phyloP scores from a whole-genome alignment of 768 basidiomycete genomes.

The Pleurotus djamor region DNA sequence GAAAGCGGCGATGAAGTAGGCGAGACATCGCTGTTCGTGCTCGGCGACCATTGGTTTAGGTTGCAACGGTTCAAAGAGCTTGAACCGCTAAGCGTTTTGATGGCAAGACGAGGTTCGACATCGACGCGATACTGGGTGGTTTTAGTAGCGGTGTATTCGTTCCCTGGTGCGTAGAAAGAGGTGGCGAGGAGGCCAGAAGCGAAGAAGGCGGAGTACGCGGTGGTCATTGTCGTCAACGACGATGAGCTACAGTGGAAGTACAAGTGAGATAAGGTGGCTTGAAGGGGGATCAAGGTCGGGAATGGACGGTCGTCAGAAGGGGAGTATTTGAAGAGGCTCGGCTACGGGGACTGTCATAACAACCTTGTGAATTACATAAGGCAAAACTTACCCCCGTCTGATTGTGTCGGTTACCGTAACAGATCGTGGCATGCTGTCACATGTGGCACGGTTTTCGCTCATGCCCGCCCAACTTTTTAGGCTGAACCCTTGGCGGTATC shows the following conservation, averaged over 20 bases:
- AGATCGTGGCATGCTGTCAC: background rate
- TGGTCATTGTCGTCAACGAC: slow-evolving; percentile 19
- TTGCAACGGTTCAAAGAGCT: background rate
- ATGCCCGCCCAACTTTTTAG: background rate
- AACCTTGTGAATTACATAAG: slow-evolving; percentile 2
- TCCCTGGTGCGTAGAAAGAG: background rate
- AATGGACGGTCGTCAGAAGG: background rate
- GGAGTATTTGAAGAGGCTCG: background rate
- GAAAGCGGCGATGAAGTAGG: background rate
- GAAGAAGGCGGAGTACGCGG: slow-evolving; percentile 65
- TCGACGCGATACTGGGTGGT: slow-evolving; percentile 2
- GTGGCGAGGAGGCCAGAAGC: slow-evolving; percentile 65
- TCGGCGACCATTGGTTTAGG: background rate
- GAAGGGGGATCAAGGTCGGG: slow-evolving; percentile 1
- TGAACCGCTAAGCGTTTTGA: background rate
- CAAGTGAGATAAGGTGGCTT: background rate
- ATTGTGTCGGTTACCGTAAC: slow-evolving; percentile 2
- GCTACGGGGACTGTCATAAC: slow-evolving; percentile 1
- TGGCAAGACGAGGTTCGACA: background rate
- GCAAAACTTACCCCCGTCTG: background rate
- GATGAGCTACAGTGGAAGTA: background rate
- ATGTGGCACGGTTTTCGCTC: background rate
- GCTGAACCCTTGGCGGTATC: background rate
- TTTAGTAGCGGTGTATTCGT: background rate
- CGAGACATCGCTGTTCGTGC: background rate